A percentile compares a stretch with the other conserved stretches of the same genome.
Evolutionary conservation across 2,329 filamentous ascomycete species (phyloP).

Genomic region (Fusarium illudens): DNA sequence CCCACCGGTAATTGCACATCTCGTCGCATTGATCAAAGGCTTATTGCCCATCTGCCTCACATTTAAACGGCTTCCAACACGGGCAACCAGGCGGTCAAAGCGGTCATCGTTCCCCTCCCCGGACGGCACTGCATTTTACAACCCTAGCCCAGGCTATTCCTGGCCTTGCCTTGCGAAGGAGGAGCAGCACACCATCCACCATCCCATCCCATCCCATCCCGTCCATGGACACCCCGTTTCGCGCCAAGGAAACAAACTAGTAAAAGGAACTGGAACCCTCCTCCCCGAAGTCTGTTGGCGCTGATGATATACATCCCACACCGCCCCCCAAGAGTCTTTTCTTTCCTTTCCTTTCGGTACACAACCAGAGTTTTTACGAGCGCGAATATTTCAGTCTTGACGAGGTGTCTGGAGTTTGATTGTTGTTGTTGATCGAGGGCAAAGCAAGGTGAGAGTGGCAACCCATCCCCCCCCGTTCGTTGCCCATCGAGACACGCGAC

Average conservation of each 20-base stretch:
- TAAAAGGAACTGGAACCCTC: slow-evolving; percentile 16
- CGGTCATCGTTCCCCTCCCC: slow-evolving; percentile 27
- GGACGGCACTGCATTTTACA: slow-evolving; percentile 37
- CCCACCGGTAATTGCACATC: slow-evolving; percentile 22
- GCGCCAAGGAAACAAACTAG: slow-evolving; percentile 34
- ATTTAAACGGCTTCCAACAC: slow-evolving; percentile 36
- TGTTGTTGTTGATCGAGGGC: background rate
- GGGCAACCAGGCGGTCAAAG: slow-evolving; percentile 40
- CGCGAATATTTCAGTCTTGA: background rate
- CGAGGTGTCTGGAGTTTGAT: background rate
- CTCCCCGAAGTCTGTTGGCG: slow-evolving; percentile 13
- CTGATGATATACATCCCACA: slow-evolving; percentile 15
- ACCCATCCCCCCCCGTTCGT: too few species aligned
- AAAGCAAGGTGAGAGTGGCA: slow-evolving; percentile 7
- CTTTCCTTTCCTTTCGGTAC: background rate
- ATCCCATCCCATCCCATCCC: too few species aligned
- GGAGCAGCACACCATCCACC: slow-evolving; percentile 19
- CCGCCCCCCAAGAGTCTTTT: slow-evolving; percentile 21
- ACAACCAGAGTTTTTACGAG: background rate
- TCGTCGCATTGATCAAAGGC: slow-evolving; percentile 35
- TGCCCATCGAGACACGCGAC: background rate
- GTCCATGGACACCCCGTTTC: slow-evolving; percentile 24
- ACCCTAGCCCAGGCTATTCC: slow-evolving; percentile 27
- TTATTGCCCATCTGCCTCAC: slow-evolving; percentile 30
- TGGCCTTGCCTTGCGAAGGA: slow-evolving; percentile 21